Evolutionary conservation across 306 rosid genomes (phyloP).

Genomic region (Bauhinia variegata): DNA sequence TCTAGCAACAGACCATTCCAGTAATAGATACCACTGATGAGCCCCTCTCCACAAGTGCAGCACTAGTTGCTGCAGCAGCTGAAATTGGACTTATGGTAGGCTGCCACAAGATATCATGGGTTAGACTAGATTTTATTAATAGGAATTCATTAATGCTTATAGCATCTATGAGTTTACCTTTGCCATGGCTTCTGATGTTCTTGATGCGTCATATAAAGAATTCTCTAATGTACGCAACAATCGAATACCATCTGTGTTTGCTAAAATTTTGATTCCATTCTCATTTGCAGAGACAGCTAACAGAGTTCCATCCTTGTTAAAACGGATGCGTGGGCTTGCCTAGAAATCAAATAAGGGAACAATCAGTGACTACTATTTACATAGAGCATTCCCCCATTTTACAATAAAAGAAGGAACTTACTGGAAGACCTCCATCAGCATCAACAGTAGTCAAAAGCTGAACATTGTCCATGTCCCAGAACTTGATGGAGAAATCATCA

Average conservation of each 20-base stretch:
- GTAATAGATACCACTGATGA: constrained; percentile 67
- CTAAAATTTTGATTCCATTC: constrained; percentile 85
- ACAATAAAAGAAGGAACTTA: constrained; percentile 49
- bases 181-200: constrained; percentile 76
- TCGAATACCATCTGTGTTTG: constrained; percentile 72
- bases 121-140: constrained; percentile 25
- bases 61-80: constrained; percentile 70
- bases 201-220: constrained; percentile 73
- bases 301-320: constrained; percentile 93
- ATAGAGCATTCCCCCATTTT: constrained; percentile 17
- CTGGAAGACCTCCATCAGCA: constrained; percentile 97
- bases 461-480: constrained; percentile 96
- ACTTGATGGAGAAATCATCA: constrained; percentile 91
- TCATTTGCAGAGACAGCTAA: constrained; percentile 92
- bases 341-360: constrained; percentile 42
- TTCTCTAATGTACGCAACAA: constrained; percentile 64
- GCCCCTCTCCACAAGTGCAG: constrained; percentile 76
- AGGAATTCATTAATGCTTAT: constrained; percentile 1
- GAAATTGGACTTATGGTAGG: constrained; percentile 81
- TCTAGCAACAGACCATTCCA: constrained; percentile 72
- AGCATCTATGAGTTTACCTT: constrained; percentile 60
- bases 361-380: constrained; percentile 33
- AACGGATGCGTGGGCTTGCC: constrained; percentile 97
- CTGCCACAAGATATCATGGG: constrained; percentile 45
- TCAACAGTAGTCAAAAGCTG: constrained; percentile 81